Evolutionary conservation across 1,284 basidiomycete species (phyloP), one percentile per base, ranked within the genome.

Genomic region (Microbotryum intermedium): DNA sequence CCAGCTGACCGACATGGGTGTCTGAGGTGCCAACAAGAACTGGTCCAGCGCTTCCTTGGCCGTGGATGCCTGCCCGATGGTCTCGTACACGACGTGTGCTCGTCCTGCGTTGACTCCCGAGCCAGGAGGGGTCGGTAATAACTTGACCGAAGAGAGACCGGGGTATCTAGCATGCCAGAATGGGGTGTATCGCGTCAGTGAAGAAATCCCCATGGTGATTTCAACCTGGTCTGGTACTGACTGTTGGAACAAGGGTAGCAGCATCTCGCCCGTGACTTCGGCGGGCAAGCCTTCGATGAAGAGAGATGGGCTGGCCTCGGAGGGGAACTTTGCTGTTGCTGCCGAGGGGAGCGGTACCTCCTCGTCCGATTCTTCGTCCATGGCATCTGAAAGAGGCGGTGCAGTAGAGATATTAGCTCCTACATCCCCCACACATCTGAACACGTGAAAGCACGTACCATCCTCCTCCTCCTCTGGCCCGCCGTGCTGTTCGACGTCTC

Each of bases 161-260:
- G 84, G 82, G 71, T 89, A 87, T 72, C 87, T 73, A 56, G 6
- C 21, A 23, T 23, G 84, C 70, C 46, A 46, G 52, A 51, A 59
- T 53, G n/a, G 61, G 34, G 44, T 53, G 34, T 49, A 51, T 42
- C 42, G 39, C 55, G 5, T 53, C 43, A 21, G 25, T 39, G 55
- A 6, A 11, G 21, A 16, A 55, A 18, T 2, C 0, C 18, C 13
- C 29, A 29, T 46, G 25, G 42, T 45, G 26, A 1, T 10, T n/a
- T 29, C 6, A 45, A 47, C 10, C 39, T 10, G 47, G 25, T 46
- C 55, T 28, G 53, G 44, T 3, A 81, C 88, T 58, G 71, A 89
- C 88, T 90, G 87, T 76, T 90, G 86, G 77, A 91, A 90, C 21
- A 91, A 76, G n/a, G 88, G 84, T 8, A 83, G 82, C 28, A 90